Base-by-base conservation (phyloP, 1,284 basidiomycete species). In the Ceratobasidium sp. region DNA sequence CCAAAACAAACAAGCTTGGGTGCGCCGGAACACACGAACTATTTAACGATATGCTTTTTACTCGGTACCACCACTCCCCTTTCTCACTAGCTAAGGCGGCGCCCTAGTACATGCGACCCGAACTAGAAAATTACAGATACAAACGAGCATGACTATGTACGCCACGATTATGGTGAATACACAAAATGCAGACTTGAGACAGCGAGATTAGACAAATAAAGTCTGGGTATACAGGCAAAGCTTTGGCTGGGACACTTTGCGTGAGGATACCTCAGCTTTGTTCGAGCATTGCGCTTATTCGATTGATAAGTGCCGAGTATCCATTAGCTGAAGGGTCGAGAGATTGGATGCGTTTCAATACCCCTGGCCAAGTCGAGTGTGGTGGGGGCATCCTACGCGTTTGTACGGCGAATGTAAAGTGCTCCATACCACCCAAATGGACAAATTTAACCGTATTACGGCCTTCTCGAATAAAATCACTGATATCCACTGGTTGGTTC, bases 91-190 rank as follows among this genome's bases (percentile, higher is more conserved):
- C 42, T 46, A 21, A n/a, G 19, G 14, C 42, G 42, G 14, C 47
- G 23, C 23, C 47, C 47, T 11, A 21, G 33, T 41, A 41, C 16
- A 39, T 27, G 33, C 33, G 30, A 23, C 59, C 21, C 47, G 49
- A 53, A 29, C 42, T 50, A 50, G 47, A 50, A 50, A 53, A 52
- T 52, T 6, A 46, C 14, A n/a, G 16, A 21, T 21, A 54, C 14
- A 33, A n/a, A 39, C 33, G 59, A 44, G 49, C 41, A 64, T 30
- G 36, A n/a, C 2, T 41, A 29, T 64, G 36, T 44, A 64, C 30
- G 49, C 36, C n/a, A 64, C 42, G 59, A 64, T 21, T 23, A 50
- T 44, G 42, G 42, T 39, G 59, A 64, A 64, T 64, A 64, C 29
- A 53, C 39, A 64, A 46, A 49, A 64, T 52, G 49, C 33, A 60